Conservation (phyloP, 2,329 filamentous ascomycete genomes). For the Eutypa lata region DNA sequence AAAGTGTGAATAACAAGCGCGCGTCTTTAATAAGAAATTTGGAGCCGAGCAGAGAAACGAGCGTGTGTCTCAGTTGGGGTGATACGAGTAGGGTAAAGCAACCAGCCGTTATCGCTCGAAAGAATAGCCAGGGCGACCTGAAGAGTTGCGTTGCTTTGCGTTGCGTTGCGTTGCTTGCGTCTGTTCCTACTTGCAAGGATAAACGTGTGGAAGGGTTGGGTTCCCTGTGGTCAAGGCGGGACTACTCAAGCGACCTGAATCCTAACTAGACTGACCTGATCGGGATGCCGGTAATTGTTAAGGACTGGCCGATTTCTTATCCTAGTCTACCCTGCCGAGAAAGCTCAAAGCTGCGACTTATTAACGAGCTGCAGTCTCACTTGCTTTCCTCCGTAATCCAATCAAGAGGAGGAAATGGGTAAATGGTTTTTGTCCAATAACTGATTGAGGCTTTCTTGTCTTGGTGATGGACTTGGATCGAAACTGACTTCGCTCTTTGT, state of each 20-base stretch:
- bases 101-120: conserved; percentile 15
- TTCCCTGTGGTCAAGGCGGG: neutral
- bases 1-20: conserved; percentile 31
- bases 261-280: neutral
- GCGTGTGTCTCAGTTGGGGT: conserved; percentile 22
- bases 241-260: neutral
- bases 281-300: conserved; percentile 1
- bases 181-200: neutral
- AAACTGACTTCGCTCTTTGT: neutral
- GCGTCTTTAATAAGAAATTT: conserved; percentile 28
- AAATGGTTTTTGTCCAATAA: no score
- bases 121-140: conserved; percentile 10
- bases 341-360: neutral
- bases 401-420: no score
- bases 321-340: neutral
- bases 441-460: no score
- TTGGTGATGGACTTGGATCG: neutral
- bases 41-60: conserved; percentile 22
- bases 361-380: conserved; percentile 9
- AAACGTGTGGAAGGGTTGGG: neutral
- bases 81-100: conserved; percentile 18
- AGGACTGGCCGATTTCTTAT: neutral
- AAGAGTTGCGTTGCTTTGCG: conserved; percentile 10
- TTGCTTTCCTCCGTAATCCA: conserved; percentile 1
- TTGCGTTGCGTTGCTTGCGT: conserved; percentile 22